Evolutionary conservation across 2,329 filamentous ascomycete genomes (phyloP), one percentile per base, ranked within the genome.

Genomic region (Phyllosticta citriasiana): DNA sequence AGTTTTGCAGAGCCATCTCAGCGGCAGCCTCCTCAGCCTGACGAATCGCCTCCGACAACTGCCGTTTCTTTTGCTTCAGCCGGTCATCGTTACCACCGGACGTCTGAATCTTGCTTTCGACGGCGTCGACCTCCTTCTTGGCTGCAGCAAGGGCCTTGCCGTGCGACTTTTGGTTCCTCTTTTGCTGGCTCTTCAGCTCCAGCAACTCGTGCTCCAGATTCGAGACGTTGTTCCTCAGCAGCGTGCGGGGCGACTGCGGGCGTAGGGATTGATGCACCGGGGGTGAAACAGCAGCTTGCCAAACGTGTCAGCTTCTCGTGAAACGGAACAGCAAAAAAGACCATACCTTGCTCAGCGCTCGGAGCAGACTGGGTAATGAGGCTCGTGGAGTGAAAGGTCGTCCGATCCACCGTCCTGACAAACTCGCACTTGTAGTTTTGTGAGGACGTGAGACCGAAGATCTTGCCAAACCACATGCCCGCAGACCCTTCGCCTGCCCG

Each of bases 341-440:
- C 53, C 60, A 55, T 62, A 81, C 82, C 79, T 75, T 83, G 79
- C 70, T 86, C 84, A 63, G 80, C 77, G 65, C 82, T 80, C 33
- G 80, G 80, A 65, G 83, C 77, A 61, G 80, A 74, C 60, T 83
- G 83, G 53, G 88, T 91, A 70, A 87, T 83, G 64, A 92, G 82
- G 73, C 84, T 89, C 6, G 86, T 85, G 26, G 85, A 84, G 70
- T 88, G 90, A 64, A 92, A 78, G 61, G 89, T 78, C 67, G 83
- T 77, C 64, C 85, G 81, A 63, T 86, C 87, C 26, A 77, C 77
- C 52, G 83, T 86, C 72, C 87, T 84, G 62, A 92, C 82, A 70
- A 92, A 89, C 71, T 93, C 88, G 74, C 85, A 89, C 65, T 86
- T 84, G 73, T 92, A 93, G 73, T 86, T 91, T 62, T 87, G 89